phyloP scores from a whole-genome alignment of 768 basidiomycete genomes.

The Phlegmacium glaucopus region DNA sequence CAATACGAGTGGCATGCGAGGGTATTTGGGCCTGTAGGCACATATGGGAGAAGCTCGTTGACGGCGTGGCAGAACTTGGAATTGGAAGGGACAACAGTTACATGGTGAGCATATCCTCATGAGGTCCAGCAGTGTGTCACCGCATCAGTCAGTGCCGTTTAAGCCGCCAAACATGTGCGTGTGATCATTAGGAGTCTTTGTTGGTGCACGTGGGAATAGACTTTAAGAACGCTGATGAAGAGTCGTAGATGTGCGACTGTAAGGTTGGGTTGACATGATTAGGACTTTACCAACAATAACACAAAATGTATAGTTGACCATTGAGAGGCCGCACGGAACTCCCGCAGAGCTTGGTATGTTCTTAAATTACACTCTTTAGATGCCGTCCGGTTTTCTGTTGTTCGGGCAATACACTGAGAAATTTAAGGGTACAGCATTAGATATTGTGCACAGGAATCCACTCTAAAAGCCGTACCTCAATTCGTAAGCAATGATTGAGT shows the following conservation, averaged over 20 bases:
- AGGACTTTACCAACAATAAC: not conserved
- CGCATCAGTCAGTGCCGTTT: too few relatives aligned
- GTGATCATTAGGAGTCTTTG: too few relatives aligned
- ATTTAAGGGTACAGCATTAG: slow-evolving; percentile 7
- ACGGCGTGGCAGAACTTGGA: too few relatives aligned
- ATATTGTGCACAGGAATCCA: slow-evolving; percentile 4
- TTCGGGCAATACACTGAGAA: slow-evolving; percentile 57
- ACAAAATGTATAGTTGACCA: slow-evolving; percentile 15
- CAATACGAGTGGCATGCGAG: too few relatives aligned
- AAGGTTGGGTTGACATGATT: not conserved
- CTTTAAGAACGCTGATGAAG: not conserved
- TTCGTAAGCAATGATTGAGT: slow-evolving; percentile 65
- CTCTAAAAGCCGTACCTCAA: slow-evolving; percentile 49
- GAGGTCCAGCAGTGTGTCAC: too few relatives aligned
- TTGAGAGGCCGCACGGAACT: slow-evolving; percentile 46
- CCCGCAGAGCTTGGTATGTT: slow-evolving; percentile 57
- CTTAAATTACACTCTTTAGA: slow-evolving; percentile 57
- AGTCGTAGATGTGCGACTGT: not conserved
- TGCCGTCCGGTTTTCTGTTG: slow-evolving; percentile 53
- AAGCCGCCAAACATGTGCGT: not conserved
- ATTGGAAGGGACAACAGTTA: too few relatives aligned
- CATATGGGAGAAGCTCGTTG: too few relatives aligned
- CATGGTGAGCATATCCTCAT: too few relatives aligned
- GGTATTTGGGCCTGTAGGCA: too few relatives aligned
- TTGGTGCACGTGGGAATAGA: not conserved